Evolutionary conservation across 345 rosid species (phyloP).

Genomic region (Salix purpurea): DNA sequence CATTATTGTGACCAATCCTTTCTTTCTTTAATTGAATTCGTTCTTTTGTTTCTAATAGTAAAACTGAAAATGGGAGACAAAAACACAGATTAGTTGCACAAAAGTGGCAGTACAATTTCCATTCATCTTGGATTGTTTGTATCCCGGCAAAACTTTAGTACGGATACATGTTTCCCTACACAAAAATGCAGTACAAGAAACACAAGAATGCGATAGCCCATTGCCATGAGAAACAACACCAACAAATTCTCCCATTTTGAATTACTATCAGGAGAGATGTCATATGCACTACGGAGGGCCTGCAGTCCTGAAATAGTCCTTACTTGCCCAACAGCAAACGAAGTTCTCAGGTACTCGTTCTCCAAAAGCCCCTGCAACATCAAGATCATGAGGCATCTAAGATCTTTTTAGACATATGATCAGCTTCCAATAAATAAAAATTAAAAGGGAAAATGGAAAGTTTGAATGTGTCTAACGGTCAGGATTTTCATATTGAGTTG

Average conservation of each 20-base stretch:
- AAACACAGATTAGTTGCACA: neutral
- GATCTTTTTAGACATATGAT: neutral
- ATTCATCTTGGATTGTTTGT: slow-evolving; percentile 44
- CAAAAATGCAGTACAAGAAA: slow-evolving; percentile 55
- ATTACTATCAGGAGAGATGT: slow-evolving; percentile 61
- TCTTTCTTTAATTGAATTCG: neutral
- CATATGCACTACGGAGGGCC: slow-evolving; percentile 64
- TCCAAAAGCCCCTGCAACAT: slow-evolving; percentile 75
- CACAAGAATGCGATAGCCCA: slow-evolving; percentile 65
- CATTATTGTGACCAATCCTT: neutral
- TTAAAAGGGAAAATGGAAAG: neutral
- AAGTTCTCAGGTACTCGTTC: slow-evolving; percentile 80
- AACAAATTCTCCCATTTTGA: slow-evolving; percentile 90
- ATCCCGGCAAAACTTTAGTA: slow-evolving; percentile 31
- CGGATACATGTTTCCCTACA: slow-evolving; percentile 24
- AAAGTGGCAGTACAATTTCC: slow-evolving; percentile 2
- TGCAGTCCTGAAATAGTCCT: slow-evolving; percentile 82
- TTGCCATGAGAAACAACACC: slow-evolving; percentile 72
- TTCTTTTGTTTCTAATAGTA: neutral
- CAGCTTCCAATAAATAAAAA: neutral
- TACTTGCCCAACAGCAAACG: slow-evolving; percentile 87
- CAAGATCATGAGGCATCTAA: neutral
- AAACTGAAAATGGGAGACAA: neutral
- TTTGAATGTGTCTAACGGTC: neutral
- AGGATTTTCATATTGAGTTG: neutral